Percentiles rank a stretch among this genome's conserved stretches.
These are phyloP conservation scores for Crepidotus variabilis DNA, from an alignment of 768 basidiomycete species.

Conservation along the genomic window DNA sequence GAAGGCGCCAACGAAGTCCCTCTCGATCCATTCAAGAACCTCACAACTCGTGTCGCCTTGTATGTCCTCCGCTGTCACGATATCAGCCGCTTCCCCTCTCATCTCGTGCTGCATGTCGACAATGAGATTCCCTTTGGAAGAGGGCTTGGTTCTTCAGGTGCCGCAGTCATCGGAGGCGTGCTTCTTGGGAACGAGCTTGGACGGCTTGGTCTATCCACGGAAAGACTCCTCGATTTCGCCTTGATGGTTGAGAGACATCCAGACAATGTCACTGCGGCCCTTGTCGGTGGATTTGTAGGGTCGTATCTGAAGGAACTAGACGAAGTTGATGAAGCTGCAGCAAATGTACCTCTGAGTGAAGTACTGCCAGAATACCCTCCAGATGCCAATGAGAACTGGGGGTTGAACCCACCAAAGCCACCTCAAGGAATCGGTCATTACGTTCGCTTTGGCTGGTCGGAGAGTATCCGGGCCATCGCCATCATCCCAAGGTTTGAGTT, in stretches of 20 bases:
- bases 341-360: constrained; percentile 90
- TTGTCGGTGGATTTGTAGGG: constrained; percentile 96
- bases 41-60: constrained; percentile 94
- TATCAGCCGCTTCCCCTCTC: constrained; percentile 71
- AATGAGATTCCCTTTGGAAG: constrained; percentile 99
- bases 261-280: constrained; percentile 97
- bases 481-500: constrained; percentile 96
- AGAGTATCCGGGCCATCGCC: constrained; percentile 84
- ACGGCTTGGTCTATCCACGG: constrained; percentile 58
- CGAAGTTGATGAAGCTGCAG: constrained; percentile 72
- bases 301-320: constrained; percentile 92
- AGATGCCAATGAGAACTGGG: constrained; percentile 92
- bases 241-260: constrained; percentile 99
- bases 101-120: constrained; percentile 69
- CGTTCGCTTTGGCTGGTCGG: constrained; percentile 84
- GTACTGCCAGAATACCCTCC: constrained; percentile 94
- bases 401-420: constrained; percentile 80
- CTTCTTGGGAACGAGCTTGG: constrained; percentile 86
- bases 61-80: constrained; percentile 93
- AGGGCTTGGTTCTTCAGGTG: constrained; percentile 95
- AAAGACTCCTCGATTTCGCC: constrained; percentile 88
- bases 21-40: constrained; percentile 92
- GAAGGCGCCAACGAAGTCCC: constrained; percentile 91
- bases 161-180: constrained; percentile 98
- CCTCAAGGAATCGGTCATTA: constrained; percentile 92